Base-by-base conservation (phyloP, 441 rosid genomes). In the Metrosideros polymorpha region DNA sequence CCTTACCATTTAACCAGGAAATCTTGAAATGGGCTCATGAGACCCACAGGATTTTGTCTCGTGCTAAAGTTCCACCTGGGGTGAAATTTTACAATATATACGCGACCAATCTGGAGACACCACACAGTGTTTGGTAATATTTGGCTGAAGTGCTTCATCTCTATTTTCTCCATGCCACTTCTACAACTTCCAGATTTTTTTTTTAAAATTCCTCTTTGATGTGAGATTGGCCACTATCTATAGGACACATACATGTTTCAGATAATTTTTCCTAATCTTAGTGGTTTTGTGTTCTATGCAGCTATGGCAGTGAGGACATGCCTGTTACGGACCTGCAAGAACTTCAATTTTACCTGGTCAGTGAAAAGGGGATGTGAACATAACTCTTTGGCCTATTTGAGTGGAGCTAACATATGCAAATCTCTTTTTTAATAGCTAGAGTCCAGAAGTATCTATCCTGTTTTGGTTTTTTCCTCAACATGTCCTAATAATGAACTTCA, bases 61-160 rank as follows among this genome's bases (percentile, higher is more conserved):
- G 83, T 77, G 98, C 99, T 56, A 94, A 95, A 91, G 93, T 97
- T 91, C 99, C 99, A 66, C 13, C 94, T 32, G 86, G 92, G 90
- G 99, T 97, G 84, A 96, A 96, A 92, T 97, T 97, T 91, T 97
- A 94, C 91, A 96, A 96, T 84, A 94, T 97, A 82, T 97, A 97
- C 86, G 99, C 94, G 43, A 96, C 91, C 83, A 92, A 90, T 91
- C 90, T 95, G 57, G 99, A 92, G 88, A 96, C 99, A 82, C 99
- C 99, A 18, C 99, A 96, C 79, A 94, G 94, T 87, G 97, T 94
- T 83, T 91, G 99, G 99, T 97, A 95, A 89, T 91, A 63, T 85
- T 90, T 90, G 42, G 84, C 87, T 87, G 50, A 49, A 22, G 56
- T 45, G 32, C 84, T 45, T 56, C 63, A 10, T 22, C 32, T 35